phyloP scores from a whole-genome alignment of 1,139 yeast species.

The Candida sanyaensis region DNA sequence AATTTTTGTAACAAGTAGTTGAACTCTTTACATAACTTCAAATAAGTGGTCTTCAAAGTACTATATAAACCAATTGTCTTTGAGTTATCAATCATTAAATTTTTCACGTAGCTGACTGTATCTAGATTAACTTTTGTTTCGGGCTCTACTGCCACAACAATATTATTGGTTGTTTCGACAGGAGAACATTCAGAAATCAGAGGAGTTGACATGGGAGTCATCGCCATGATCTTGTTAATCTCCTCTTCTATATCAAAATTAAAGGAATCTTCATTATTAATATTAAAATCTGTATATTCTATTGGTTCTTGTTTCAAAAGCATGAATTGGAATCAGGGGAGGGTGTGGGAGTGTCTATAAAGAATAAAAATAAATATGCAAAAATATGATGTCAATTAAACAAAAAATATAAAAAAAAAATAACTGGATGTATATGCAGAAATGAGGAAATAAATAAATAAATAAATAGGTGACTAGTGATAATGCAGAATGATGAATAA shows the following conservation, averaged over 20 bases:
- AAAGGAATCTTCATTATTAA: constrained; percentile 7
- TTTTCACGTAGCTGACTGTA: constrained; percentile 29
- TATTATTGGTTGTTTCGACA: constrained; percentile 2
- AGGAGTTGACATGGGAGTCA: constrained; percentile 4
- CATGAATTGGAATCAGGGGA: background rate
- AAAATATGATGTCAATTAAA: background rate
- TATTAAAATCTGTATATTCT: background rate
- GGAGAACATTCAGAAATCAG: constrained; percentile 3
- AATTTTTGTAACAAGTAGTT: constrained; percentile 35
- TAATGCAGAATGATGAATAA: no score
- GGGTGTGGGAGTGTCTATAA: no score
- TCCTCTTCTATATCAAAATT: constrained; percentile 12
- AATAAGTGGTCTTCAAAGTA: constrained; percentile 34
- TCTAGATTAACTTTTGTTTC: constrained; percentile 13
- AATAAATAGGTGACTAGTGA: no score
- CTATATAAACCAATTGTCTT: constrained; percentile 31
- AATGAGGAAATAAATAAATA: no score
- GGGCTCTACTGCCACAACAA: background rate
- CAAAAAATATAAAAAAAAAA: background rate
- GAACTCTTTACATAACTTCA: constrained; percentile 39
- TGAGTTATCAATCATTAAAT: constrained; percentile 32
- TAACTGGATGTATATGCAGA: no score
- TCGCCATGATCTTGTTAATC: constrained; percentile 5
- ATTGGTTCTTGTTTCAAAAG: background rate
- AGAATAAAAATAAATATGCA: background rate